Evolutionary conservation across 768 basidiomycete genomes (phyloP), one percentile per base, ranked within the genome.

Genomic region (Boletellus ananiceps): DNA sequence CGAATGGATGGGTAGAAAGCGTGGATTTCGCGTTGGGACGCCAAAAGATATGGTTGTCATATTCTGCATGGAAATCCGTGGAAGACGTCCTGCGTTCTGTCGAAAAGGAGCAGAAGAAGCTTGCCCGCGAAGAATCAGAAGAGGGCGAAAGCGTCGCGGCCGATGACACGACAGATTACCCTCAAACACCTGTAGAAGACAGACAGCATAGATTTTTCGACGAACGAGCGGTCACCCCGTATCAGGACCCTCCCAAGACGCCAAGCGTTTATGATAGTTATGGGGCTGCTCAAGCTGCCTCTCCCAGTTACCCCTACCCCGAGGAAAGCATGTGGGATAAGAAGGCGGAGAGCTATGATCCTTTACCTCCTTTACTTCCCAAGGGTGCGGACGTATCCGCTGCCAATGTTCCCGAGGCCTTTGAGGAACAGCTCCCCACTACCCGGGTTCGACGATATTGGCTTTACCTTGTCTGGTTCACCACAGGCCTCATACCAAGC

Each of bases 41-140:
- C 49, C 67, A 71, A 50, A 74, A 67, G 65, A 74, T 84, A 53
- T 84, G 79, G 78, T 58, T 84, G 39, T 67, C 71, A 18, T 82
- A 79, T 65, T 55, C 59, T 37, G 74, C 79, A 19, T 83, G 83
- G 83, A 80, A 80, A 67, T 72, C 72, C 57, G 71, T 78, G n/a
- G 82, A 82, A 60, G 79, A 83, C 44, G 73, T 72, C 35, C 49
- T 82, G 13, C 72, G 80, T 46, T 71, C 73, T 33, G 63, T 64
- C 41, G 80, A 82, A 65, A 79, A 72, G 63, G 78, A 79, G 49
- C 63, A 65, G 46, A 71, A 70, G 65, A 73, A 74, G 58, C 61
- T 66, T 12, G 62, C 58, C 29, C 64, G 66, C 23, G 77, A 69
- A 40, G 71, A 58, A 5, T 72, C 64, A 1, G 76, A 74, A 42